Percentiles rank a stretch among this genome's conserved stretches.
Conservation (phyloP, 1,284 basidiomycete species). For the Caloboletus inedulis region DNA sequence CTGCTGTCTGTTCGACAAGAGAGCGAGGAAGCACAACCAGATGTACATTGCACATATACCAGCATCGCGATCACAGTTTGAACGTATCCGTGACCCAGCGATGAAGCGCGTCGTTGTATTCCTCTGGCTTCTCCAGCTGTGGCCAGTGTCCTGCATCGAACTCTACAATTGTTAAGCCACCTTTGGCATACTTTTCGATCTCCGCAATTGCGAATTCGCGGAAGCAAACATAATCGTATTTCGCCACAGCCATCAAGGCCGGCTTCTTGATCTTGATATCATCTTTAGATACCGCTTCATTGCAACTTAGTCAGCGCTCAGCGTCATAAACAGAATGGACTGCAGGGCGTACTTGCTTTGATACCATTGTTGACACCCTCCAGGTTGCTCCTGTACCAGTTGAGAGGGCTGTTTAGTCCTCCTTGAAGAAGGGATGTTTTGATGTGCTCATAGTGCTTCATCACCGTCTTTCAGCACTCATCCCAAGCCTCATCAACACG, state of each 20-base stretch:
- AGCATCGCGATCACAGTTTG: constrained; percentile 10
- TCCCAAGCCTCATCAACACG: neutral
- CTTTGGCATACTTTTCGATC: constrained; percentile 30
- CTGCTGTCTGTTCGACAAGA: neutral
- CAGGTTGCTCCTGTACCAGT: constrained; percentile 29
- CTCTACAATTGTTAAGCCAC: constrained; percentile 27
- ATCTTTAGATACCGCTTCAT: constrained; percentile 24
- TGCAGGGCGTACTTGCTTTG: constrained; percentile 19
- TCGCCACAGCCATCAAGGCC: constrained; percentile 32
- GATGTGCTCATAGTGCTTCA: constrained; percentile 29
- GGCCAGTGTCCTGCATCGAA: constrained; percentile 35
- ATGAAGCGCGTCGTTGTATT: constrained; percentile 32
- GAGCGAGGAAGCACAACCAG: neutral
- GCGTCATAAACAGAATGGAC: neutral
- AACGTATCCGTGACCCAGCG: constrained; percentile 26
- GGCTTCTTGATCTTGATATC: constrained; percentile 29
- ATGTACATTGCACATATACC: constrained; percentile 9
- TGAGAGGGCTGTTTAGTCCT: constrained; percentile 32
- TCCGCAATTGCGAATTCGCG: constrained; percentile 19
- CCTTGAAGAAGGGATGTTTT: constrained; percentile 24
- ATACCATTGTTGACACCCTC: constrained; percentile 25
- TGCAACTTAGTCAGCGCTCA: neutral
- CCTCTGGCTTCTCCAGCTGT: constrained; percentile 28
- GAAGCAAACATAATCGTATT: constrained; percentile 28
- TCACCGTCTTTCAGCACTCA: neutral